Evolutionary conservation across 2,329 filamentous ascomycete genomes (phyloP).

Genomic region (Cryphonectria japonica): DNA sequence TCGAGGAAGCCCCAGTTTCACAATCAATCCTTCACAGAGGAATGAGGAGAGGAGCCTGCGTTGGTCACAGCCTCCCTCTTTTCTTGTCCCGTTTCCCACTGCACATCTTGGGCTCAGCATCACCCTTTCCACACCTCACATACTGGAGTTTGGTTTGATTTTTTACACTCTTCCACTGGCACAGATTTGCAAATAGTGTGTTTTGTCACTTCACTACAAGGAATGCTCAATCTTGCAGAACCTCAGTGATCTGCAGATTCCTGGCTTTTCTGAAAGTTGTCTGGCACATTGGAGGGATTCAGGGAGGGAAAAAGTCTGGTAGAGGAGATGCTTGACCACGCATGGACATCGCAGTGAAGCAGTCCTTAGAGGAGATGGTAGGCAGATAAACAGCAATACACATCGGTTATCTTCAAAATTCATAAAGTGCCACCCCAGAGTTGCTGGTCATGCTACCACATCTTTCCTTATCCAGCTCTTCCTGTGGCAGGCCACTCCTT

Average conservation of each 20-base stretch:
- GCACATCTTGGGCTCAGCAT: conserved; percentile 1
- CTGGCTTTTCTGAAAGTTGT: background rate
- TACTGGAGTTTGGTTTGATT: conserved; percentile 9
- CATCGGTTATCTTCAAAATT: background rate
- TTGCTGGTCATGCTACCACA: background rate
- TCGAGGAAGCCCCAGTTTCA: background rate
- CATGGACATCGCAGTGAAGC: conserved; percentile 15
- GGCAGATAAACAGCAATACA: conserved; percentile 8
- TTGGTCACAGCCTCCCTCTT: background rate
- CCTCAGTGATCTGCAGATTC: background rate
- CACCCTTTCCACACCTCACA: conserved; percentile 8
- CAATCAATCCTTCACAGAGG: background rate
- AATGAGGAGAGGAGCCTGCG: no score
- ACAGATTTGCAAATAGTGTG: background rate
- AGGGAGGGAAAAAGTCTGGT: conserved; percentile 13
- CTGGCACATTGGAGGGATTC: background rate
- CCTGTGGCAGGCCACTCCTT: background rate
- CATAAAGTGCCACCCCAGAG: background rate
- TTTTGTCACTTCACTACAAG: background rate
- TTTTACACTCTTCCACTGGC: background rate
- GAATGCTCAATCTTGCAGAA: background rate
- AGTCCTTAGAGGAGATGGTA: conserved; percentile 18
- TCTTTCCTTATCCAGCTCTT: background rate
- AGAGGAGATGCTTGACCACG: conserved; percentile 13
- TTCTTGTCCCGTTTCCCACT: background rate